These are phyloP conservation scores for Penicillium salamii DNA, from an alignment of 495 filamentous ascomycete species.

Conservation along the genomic window DNA sequence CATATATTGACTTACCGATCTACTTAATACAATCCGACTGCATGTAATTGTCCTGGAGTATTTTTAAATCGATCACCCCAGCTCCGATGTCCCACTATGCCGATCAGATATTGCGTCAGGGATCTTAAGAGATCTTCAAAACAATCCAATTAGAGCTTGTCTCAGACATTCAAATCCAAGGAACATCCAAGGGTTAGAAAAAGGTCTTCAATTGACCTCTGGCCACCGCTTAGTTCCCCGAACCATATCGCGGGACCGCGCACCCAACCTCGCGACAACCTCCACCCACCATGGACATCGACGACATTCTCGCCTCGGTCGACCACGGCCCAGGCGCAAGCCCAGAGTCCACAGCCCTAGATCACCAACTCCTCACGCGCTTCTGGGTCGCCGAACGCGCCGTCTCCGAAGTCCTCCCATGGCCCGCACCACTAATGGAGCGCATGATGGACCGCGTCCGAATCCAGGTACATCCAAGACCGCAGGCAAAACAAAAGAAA, in stretches of 20 bases:
- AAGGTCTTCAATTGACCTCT: neutral
- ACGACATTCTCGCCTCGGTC: conserved; percentile 82
- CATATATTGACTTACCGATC: neutral
- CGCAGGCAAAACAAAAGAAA: neutral
- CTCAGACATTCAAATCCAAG: neutral
- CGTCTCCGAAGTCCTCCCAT: conserved; percentile 77
- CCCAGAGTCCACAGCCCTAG: conserved; percentile 57
- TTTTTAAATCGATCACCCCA: no score
- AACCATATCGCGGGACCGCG: conserved; percentile 15
- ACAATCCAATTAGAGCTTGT: no score
- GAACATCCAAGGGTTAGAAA: no score
- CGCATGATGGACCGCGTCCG: conserved; percentile 74
- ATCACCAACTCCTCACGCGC: conserved; percentile 85
- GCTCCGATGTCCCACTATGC: no score
- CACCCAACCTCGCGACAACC: neutral
- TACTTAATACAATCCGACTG: neutral
- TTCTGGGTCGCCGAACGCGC: conserved; percentile 90
- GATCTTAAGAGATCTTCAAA: no score
- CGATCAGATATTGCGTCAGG: no score
- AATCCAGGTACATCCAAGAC: conserved; percentile 49
- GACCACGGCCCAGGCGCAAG: conserved; percentile 57
- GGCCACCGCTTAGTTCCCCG: conserved; percentile 2
- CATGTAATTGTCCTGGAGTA: no score
- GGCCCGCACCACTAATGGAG: conserved; percentile 65
- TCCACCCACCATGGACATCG: conserved; percentile 76